A percentile compares a stretch with the other conserved stretches of the same genome.
Evolutionary conservation across 805 yeast species (phyloP).

Genomic region (Henningerozyma blattae): DNA sequence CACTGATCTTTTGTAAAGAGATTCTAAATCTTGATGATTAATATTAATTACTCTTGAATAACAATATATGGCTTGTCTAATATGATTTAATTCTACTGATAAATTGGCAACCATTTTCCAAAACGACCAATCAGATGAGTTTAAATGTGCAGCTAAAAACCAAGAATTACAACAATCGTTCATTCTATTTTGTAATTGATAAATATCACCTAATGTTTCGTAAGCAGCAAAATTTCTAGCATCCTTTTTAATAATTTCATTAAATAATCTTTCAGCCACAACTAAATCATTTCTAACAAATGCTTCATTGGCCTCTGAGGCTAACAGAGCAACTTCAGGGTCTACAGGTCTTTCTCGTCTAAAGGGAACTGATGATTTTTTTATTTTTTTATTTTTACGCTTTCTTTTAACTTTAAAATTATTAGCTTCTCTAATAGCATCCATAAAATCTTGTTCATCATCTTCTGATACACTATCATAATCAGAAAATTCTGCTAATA

Average conservation of each 20-base stretch:
- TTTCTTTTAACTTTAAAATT: constrained; percentile 39
- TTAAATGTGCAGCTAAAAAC: constrained; percentile 71
- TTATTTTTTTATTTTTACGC: constrained; percentile 20
- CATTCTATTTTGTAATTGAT: constrained; percentile 49
- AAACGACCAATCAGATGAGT: constrained; percentile 61
- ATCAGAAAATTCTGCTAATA: constrained; percentile 27
- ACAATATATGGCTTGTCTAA: constrained; percentile 69
- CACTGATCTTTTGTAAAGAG: constrained; percentile 51
- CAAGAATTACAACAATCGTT: constrained; percentile 71
- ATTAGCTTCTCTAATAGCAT: constrained; percentile 56
- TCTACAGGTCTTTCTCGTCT: constrained; percentile 35
- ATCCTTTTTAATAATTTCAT: constrained; percentile 66
- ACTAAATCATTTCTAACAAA: constrained; percentile 55
- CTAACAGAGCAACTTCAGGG: constrained; percentile 57
- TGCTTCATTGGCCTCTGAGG: constrained; percentile 70
- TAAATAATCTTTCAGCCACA: constrained; percentile 45
- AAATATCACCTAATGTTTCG: constrained; percentile 78
- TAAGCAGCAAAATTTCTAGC: constrained; percentile 74
- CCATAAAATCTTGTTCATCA: constrained; percentile 37
- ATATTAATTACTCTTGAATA: constrained; percentile 52
- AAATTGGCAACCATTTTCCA: constrained; percentile 70
- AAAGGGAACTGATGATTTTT: constrained; percentile 15
- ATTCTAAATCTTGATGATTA: constrained; percentile 38
- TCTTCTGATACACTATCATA: constrained; percentile 29
- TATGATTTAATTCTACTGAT: constrained; percentile 52